Percentiles rank a stretch among this genome's conserved stretches.
These are phyloP conservation scores for Cephalotrichum gorgonifer DNA, from an alignment of 2,329 filamentous ascomycete species.

Conservation along the genomic window DNA sequence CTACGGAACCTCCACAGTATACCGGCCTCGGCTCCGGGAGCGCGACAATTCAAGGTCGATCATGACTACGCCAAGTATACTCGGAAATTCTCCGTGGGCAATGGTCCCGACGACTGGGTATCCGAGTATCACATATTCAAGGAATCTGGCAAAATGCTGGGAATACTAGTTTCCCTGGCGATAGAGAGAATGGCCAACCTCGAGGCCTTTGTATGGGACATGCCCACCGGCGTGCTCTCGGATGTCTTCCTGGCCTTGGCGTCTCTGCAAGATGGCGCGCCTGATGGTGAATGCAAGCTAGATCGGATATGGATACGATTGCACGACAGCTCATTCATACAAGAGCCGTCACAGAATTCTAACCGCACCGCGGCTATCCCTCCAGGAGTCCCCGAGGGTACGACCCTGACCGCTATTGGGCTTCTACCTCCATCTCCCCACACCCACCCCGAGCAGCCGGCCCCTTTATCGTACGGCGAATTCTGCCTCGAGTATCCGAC, in stretches of 20 bases:
- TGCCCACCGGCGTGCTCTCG: conserved; percentile 73
- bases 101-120: conserved; percentile 69
- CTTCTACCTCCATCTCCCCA: conserved; percentile 18
- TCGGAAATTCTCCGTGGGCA: conserved; percentile 75
- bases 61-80: conserved; percentile 73
- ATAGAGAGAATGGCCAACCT: conserved; percentile 74
- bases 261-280: conserved; percentile 50
- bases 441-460: conserved; percentile 15
- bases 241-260: conserved; percentile 74
- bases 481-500: conserved; percentile 66
- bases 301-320: conserved; percentile 72
- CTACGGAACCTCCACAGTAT: conserved; percentile 15
- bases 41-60: conserved; percentile 3
- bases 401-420: conserved; percentile 29
- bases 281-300: conserved; percentile 31
- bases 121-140: conserved; percentile 74
- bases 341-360: conserved; percentile 1
- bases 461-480: conserved; percentile 37
- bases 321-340: conserved; percentile 54
- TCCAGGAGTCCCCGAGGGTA: conserved; percentile 15
- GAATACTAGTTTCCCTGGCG: conserved; percentile 67
- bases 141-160: conserved; percentile 82
- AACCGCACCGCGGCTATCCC: neutral
- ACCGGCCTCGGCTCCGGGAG: neutral
- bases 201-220: conserved; percentile 79